phyloP scores from a whole-genome alignment of 768 basidiomycete genomes.

The Obba rivulosa region DNA sequence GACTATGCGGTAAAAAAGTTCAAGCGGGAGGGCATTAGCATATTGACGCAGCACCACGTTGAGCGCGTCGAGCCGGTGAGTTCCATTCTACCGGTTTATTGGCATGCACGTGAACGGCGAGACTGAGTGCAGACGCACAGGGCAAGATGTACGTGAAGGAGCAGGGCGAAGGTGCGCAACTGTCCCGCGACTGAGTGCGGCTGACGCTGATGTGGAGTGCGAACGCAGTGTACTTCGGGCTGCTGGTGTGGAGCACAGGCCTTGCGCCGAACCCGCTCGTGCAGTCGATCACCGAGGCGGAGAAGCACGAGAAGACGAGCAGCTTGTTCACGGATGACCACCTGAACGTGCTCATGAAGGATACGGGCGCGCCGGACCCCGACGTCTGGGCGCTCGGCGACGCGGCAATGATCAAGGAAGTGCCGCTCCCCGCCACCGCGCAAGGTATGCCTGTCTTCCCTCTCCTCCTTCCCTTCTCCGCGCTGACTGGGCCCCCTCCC shows the following conservation, averaged over 20 bases:
- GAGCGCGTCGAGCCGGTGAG: constrained; percentile 57
- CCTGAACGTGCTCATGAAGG: constrained; percentile 53
- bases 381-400: constrained; percentile 86
- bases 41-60: constrained; percentile 71
- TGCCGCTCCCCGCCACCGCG: constrained; percentile 74
- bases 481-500: background rate
- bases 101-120: background rate
- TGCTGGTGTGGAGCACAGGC: constrained; percentile 87
- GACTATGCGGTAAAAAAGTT: constrained; percentile 67
- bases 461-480: constrained; percentile 6
- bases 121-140: constrained; percentile 26
- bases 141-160: constrained; percentile 68
- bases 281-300: constrained; percentile 47
- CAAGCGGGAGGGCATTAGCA: constrained; percentile 65
- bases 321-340: constrained; percentile 49
- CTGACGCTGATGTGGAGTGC: background rate
- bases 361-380: constrained; percentile 44
- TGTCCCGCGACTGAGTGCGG: background rate
- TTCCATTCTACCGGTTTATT: background rate
- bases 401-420: constrained; percentile 52
- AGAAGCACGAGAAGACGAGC: constrained; percentile 56
- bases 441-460: constrained; percentile 47
- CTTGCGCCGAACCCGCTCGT: constrained; percentile 79
- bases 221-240: constrained; percentile 71
- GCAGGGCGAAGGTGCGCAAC: constrained; percentile 54